Conservation (phyloP, 139 green algal species). For the Chlamydomonas sp. region DNA sequence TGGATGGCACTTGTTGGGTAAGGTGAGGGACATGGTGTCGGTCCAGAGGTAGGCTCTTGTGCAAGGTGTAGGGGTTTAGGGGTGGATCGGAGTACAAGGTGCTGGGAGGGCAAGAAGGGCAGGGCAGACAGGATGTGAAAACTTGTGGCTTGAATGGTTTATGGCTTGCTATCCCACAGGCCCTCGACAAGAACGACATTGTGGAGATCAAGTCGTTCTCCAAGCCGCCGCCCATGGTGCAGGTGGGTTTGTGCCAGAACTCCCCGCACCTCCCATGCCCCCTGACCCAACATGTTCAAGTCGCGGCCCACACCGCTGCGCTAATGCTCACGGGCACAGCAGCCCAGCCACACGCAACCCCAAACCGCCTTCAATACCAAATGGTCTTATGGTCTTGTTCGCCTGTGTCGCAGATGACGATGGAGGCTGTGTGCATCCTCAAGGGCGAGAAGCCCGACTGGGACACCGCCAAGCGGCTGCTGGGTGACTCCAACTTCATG, state of each 20-base stretch:
- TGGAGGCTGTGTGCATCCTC: conserved; percentile 86
- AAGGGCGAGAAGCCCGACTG: conserved; percentile 86
- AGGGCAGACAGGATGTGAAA: no score
- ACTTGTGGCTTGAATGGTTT: no score
- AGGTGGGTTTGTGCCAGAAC: conserved; percentile 10
- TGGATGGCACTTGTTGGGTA: no score
- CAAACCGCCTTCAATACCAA: background rate
- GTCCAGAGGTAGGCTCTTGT: no score
- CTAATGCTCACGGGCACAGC: no score
- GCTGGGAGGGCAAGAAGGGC: no score
- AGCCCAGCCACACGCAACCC: background rate
- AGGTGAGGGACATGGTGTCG: background rate
- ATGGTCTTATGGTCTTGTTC: no score
- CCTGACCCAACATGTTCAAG: no score
- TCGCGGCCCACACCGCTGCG: no score
- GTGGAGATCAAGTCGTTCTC: conserved; percentile 89
- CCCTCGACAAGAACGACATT: conserved; percentile 77
- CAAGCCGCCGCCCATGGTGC: conserved; percentile 84
- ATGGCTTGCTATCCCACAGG: background rate
- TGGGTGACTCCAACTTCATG: conserved; percentile 83
- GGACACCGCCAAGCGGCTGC: conserved; percentile 84
- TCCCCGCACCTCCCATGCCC: no score
- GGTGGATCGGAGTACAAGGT: background rate
- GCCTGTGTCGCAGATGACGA: conserved; percentile 69
- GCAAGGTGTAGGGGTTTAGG: no score